phyloP scores from a whole-genome alignment of 495 filamentous ascomycete genomes.

The Parmelia sp. region DNA sequence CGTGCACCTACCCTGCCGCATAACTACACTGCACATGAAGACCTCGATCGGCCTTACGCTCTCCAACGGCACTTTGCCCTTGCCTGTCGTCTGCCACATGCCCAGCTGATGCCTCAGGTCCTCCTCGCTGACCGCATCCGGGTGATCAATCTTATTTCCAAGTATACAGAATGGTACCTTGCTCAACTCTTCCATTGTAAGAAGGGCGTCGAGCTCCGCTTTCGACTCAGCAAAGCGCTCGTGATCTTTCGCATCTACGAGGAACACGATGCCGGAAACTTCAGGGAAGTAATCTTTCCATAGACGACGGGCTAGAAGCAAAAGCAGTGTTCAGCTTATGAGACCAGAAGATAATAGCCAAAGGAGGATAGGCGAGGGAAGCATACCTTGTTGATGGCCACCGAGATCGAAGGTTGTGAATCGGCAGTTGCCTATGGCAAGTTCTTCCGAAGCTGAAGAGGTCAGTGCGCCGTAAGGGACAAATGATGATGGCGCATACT shows the following conservation, averaged over 20 bases:
- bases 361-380: not conserved
- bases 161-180: constrained; percentile 95
- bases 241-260: constrained; percentile 94
- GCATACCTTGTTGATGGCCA: constrained; percentile 89
- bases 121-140: constrained; percentile 89
- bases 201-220: constrained; percentile 88
- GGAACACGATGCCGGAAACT: constrained; percentile 94
- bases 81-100: constrained; percentile 93
- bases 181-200: constrained; percentile 84
- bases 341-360: not conserved
- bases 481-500: constrained; percentile 48
- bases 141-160: constrained; percentile 99
- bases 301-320: constrained; percentile 69
- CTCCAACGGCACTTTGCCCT: constrained; percentile 94
- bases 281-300: constrained; percentile 99
- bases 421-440: constrained; percentile 90
- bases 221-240: constrained; percentile 91
- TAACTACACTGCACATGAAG: constrained; percentile 98
- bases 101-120: constrained; percentile 85
- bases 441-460: constrained; percentile 77
- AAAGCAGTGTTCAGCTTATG: not conserved
- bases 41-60: constrained; percentile 94
- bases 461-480: constrained; percentile 8
- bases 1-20: constrained; percentile 78
- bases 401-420: constrained; percentile 98